These are phyloP conservation scores for Quercus lobata DNA, from an alignment of 331 rosid species.

Conservation along the genomic window DNA sequence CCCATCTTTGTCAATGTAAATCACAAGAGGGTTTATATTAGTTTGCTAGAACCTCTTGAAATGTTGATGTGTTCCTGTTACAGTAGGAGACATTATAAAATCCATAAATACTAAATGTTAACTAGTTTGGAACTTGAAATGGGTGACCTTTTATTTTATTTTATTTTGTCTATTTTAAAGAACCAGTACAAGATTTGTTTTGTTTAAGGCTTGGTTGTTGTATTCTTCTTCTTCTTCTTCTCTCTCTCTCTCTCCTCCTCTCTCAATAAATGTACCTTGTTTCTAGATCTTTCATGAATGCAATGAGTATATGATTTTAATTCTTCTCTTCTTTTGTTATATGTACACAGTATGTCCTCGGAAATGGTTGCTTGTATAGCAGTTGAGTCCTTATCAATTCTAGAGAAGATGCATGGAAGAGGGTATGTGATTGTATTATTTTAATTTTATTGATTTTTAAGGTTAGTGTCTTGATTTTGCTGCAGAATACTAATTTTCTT, in stretches of 20 bases:
- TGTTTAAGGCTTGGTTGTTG: neutral
- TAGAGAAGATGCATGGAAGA: constrained; percentile 60
- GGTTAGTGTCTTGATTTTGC: neutral
- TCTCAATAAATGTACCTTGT: neutral
- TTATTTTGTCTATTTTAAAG: neutral
- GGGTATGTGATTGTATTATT: constrained; percentile 38
- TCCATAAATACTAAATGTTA: neutral
- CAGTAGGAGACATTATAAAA: no score
- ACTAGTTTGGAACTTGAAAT: neutral
- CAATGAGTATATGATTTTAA: neutral
- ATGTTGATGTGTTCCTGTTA: no score
- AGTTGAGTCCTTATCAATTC: constrained; percentile 69
- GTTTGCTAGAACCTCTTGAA: no score
- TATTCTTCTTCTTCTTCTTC: neutral
- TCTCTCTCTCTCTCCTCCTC: neutral
- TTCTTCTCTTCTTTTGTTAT: neutral
- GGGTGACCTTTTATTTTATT: neutral
- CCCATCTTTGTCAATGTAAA: no score
- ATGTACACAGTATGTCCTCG: constrained; percentile 63
- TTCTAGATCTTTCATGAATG: neutral
- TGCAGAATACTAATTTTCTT: neutral
- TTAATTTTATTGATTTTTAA: neutral
- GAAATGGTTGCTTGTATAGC: constrained; percentile 97
- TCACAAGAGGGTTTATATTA: no score
- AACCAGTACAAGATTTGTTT: neutral